A percentile compares a stretch with the other conserved stretches of the same genome.
These are phyloP conservation scores for Sarocladiaceae sp. DNA, from an alignment of 2,329 filamentous ascomycete species.

Conservation along the genomic window DNA sequence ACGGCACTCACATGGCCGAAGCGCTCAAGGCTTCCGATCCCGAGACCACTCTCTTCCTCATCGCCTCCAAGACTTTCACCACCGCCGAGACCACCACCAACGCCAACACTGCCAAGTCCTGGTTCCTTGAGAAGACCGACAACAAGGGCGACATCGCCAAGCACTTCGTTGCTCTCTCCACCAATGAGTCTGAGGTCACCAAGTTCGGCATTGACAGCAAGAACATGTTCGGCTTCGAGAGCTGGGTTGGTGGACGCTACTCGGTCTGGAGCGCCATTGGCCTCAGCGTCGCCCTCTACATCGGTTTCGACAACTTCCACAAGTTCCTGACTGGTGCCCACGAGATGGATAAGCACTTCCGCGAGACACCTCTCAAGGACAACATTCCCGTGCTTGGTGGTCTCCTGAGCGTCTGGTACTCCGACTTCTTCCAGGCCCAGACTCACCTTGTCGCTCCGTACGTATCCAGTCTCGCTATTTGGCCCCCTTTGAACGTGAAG, in stretches of 20 bases:
- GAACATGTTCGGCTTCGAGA: conserved; percentile 99
- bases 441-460: conserved; percentile 94
- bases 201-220: conserved; percentile 98
- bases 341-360: conserved; percentile 98
- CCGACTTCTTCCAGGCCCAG: conserved; percentile 96
- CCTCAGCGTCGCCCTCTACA: conserved; percentile 86
- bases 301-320: conserved; percentile 96
- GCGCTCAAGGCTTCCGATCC: conserved; percentile 83
- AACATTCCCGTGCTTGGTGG: conserved; percentile 93
- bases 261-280: conserved; percentile 99
- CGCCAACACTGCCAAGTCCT: conserved; percentile 91
- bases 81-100: conserved; percentile 97
- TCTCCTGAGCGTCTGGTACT: conserved; percentile 96
- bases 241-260: conserved; percentile 97
- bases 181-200: conserved; percentile 89
- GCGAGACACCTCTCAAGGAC: conserved; percentile 78
- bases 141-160: conserved; percentile 86
- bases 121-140: conserved; percentile 81
- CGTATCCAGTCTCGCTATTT: conserved; percentile 28
- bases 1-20: conserved; percentile 95
- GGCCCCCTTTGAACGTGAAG: neutral
- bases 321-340: conserved; percentile 91
- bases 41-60: conserved; percentile 96
- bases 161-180: conserved; percentile 97
- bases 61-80: conserved; percentile 99